A percentile compares a stretch with the other conserved stretches of the same genome.
These are phyloP conservation scores for Zymoseptoria ardabiliae DNA, from an alignment of 2,329 filamentous ascomycete genomes.

Conservation along the genomic window DNA sequence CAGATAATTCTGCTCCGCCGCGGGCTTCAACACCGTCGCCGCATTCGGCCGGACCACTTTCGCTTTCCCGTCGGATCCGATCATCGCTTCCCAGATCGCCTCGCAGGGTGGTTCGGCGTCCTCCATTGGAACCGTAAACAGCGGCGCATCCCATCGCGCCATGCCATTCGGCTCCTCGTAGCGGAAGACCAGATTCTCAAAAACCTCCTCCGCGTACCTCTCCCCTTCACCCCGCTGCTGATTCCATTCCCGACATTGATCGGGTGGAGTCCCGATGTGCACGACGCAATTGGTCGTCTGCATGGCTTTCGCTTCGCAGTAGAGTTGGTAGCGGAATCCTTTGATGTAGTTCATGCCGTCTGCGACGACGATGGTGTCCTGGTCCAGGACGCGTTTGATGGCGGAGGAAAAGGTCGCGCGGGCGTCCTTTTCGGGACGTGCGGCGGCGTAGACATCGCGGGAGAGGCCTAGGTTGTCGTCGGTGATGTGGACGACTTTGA, in stretches of 20 bases:
- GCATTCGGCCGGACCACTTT: slow-evolving; percentile 66
- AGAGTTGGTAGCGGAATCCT: slow-evolving; percentile 79
- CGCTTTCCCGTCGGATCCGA: slow-evolving; percentile 52
- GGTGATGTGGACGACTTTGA: slow-evolving; percentile 66
- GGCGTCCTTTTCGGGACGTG: slow-evolving; percentile 75
- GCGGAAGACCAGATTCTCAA: slow-evolving; percentile 72
- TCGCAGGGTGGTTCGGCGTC: slow-evolving; percentile 62
- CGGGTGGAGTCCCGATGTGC: slow-evolving; percentile 51
- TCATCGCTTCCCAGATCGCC: slow-evolving; percentile 65
- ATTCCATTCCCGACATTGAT: slow-evolving; percentile 55
- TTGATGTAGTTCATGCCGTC: slow-evolving; percentile 85
- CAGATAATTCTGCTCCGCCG: slow-evolving; percentile 61
- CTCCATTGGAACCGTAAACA: slow-evolving; percentile 72
- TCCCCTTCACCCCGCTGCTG: slow-evolving; percentile 35
- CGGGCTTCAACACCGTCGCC: slow-evolving; percentile 63
- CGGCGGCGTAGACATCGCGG: slow-evolving; percentile 66
- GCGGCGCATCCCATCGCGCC: slow-evolving; percentile 74
- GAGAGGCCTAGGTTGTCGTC: slow-evolving; percentile 64
- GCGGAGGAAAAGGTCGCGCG: slow-evolving; percentile 68
- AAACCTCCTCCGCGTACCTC: slow-evolving; percentile 52
- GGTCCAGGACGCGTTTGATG: slow-evolving; percentile 66
- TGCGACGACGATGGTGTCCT: slow-evolving; percentile 68
- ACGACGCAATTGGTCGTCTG: slow-evolving; percentile 69
- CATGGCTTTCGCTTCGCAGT: slow-evolving; percentile 75
- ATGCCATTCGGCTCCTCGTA: slow-evolving; percentile 84